These are phyloP conservation scores for Solanum dulcamara DNA, from an alignment of 257 asterid genomes.

Conservation along the genomic window DNA sequence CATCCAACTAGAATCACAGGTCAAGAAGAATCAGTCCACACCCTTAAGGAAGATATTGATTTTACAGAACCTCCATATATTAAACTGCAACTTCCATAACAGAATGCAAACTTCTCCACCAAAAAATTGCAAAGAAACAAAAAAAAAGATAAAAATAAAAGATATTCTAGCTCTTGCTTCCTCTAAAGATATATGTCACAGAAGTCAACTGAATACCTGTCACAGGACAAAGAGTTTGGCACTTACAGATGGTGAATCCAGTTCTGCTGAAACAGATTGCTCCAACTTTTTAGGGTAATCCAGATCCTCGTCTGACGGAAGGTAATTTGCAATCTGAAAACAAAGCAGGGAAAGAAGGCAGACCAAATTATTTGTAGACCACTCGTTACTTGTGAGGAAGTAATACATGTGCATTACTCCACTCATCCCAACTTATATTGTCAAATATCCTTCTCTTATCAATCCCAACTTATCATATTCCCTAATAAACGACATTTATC, in stretches of 20 bases:
- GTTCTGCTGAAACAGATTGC: constrained; percentile 38
- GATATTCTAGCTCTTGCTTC: not conserved
- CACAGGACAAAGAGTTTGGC: constrained; percentile 1
- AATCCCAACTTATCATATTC: not conserved
- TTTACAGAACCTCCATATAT: not conserved
- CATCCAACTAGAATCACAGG: not conserved
- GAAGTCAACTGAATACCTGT: not conserved
- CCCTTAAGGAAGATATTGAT: not conserved
- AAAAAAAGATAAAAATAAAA: not conserved
- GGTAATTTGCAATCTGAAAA: constrained; percentile 79
- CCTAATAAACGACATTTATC: not conserved
- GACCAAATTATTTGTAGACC: not conserved
- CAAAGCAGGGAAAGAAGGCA: not conserved
- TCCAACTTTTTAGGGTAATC: constrained; percentile 89
- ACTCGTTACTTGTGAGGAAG: not conserved
- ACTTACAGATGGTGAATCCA: constrained; percentile 58
- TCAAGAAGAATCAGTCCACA: not conserved
- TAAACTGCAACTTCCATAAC: not conserved
- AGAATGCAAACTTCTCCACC: not conserved
- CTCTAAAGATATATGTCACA: not conserved
- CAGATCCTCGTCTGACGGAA: constrained; percentile 81
- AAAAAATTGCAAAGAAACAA: not conserved
- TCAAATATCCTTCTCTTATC: not conserved
- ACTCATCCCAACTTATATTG: not conserved
- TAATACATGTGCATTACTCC: not conserved